Evolutionary conservation across 1,284 basidiomycete genomes (phyloP).

Genomic region (Tetrapyrgos nigripes): DNA sequence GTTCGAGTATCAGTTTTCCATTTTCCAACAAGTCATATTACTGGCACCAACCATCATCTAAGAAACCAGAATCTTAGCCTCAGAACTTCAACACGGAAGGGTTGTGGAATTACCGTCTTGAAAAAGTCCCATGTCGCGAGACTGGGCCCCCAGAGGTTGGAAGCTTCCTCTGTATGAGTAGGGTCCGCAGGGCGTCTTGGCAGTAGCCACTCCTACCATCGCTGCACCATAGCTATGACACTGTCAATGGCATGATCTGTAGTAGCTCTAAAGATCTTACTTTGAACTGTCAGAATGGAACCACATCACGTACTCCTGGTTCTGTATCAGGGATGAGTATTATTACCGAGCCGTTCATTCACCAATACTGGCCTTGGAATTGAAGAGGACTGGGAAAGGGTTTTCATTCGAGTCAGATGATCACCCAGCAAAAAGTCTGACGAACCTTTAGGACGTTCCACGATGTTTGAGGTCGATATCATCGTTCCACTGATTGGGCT

Average conservation of each 20-base stretch:
- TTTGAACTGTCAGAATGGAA: slow-evolving; percentile 71
- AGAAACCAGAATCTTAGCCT: not conserved
- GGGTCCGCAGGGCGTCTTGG: slow-evolving; percentile 64
- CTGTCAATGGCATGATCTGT: slow-evolving; percentile 2
- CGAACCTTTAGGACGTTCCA: slow-evolving; percentile 68
- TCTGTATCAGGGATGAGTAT: slow-evolving; percentile 40
- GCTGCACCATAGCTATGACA: slow-evolving; percentile 62
- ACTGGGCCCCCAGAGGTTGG: slow-evolving; percentile 64
- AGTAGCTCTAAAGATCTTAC: slow-evolving; percentile 39
- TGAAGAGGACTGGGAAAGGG: slow-evolving; percentile 52
- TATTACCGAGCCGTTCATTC: not conserved
- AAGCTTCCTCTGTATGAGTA: slow-evolving; percentile 63
- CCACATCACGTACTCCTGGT: slow-evolving; percentile 73
- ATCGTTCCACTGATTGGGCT: slow-evolving; percentile 58
- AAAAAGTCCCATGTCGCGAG: slow-evolving; percentile 65
- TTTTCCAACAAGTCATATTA: not conserved
- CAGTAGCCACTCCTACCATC: slow-evolving; percentile 65
- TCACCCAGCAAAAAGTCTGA: not conserved
- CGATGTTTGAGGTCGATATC: slow-evolving; percentile 65
- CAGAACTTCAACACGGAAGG: too few relatives aligned
- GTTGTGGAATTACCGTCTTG: slow-evolving; percentile 61
- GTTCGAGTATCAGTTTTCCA: not conserved
- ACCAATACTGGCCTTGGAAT: slow-evolving; percentile 46
- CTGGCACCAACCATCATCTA: slow-evolving; percentile 47
- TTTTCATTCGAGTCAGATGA: not conserved